phyloP scores from a whole-genome alignment of 2,329 filamentous ascomycete species.

The Aspergillus vadensis region DNA sequence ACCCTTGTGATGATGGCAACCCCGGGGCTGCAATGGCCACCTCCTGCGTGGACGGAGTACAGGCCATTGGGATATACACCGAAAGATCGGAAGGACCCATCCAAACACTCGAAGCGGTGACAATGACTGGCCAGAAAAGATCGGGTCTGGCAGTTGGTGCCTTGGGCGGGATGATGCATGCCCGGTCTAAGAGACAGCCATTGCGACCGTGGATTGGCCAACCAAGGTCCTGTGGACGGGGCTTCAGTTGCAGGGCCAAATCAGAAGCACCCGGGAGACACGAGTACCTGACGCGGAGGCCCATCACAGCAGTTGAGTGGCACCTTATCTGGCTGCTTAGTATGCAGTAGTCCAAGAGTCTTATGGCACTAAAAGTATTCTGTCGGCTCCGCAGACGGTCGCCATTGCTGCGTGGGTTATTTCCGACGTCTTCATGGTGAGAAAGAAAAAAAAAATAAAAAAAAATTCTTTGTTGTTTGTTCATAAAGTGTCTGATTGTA shows the following conservation, averaged over 20 bases:
- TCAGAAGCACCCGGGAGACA: slow-evolving; percentile 16
- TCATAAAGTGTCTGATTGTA: too few relatives aligned
- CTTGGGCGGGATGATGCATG: slow-evolving; percentile 35
- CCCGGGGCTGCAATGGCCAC: slow-evolving; percentile 1
- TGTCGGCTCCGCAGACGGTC: not conserved
- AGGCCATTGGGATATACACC: slow-evolving; percentile 21
- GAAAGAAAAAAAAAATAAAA: too few relatives aligned
- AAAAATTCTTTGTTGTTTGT: too few relatives aligned
- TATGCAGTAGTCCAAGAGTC: not conserved
- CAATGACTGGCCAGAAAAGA: slow-evolving; percentile 24
- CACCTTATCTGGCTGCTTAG: slow-evolving; percentile 5
- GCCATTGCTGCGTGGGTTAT: not conserved
- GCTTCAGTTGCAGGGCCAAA: slow-evolving; percentile 17
- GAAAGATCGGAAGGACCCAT: slow-evolving; percentile 29
- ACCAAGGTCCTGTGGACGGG: slow-evolving; percentile 16
- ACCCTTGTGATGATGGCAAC: slow-evolving; percentile 3
- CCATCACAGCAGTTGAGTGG: slow-evolving; percentile 14
- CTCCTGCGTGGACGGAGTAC: slow-evolving; percentile 1
- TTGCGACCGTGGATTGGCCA: slow-evolving; percentile 26
- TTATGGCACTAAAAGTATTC: not conserved
- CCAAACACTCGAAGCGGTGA: slow-evolving; percentile 16
- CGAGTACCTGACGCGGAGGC: slow-evolving; percentile 17
- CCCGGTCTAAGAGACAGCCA: slow-evolving; percentile 25
- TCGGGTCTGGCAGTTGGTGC: slow-evolving; percentile 30
- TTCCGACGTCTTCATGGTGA: too few relatives aligned